phyloP scores from a whole-genome alignment of 2,329 filamentous ascomycete genomes.

The Claviceps monticola region DNA sequence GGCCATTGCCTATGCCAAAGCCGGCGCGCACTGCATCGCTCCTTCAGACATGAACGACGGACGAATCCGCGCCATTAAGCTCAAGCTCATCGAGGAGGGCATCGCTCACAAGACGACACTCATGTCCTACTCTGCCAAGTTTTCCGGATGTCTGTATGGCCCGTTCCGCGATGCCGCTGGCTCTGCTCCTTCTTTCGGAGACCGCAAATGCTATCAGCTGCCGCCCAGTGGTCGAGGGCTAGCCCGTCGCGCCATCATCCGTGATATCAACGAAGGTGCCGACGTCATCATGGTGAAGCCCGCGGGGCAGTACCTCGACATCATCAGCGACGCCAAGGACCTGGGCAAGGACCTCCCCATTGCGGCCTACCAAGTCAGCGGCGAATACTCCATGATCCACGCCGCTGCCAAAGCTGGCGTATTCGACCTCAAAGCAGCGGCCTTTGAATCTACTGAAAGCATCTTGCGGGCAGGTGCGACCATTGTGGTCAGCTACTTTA shows the following conservation, averaged over 20 bases:
- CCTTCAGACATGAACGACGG: slow-evolving; percentile 99
- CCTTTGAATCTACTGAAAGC: slow-evolving; percentile 84
- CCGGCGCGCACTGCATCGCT: slow-evolving; percentile 90
- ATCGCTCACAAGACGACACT: slow-evolving; percentile 82
- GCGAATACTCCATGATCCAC: slow-evolving; percentile 96
- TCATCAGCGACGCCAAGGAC: slow-evolving; percentile 94
- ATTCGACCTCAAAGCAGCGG: slow-evolving; percentile 89
- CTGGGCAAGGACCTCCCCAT: slow-evolving; percentile 83
- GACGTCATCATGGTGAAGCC: slow-evolving; percentile 99
- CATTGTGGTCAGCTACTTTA: slow-evolving; percentile 91
- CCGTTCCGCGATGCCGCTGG: slow-evolving; percentile 95
- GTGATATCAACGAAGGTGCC: slow-evolving; percentile 86
- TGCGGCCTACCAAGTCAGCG: slow-evolving; percentile 92
- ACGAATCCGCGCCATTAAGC: slow-evolving; percentile 90
- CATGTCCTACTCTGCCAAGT: slow-evolving; percentile 98
- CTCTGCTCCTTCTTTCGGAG: slow-evolving; percentile 80
- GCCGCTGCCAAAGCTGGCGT: slow-evolving; percentile 91
- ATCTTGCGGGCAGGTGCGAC: slow-evolving; percentile 86
- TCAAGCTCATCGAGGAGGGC: slow-evolving; percentile 90
- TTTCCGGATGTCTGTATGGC: slow-evolving; percentile 90
- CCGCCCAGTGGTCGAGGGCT: slow-evolving; percentile 85
- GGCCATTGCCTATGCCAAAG: slow-evolving; percentile 92
- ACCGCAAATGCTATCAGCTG: slow-evolving; percentile 92
- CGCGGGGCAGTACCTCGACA: slow-evolving; percentile 87
- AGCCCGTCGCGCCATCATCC: slow-evolving; percentile 74